Percentiles rank a stretch among this genome's conserved stretches.
phyloP scores from a whole-genome alignment of 169 alveolate species.

The Plasmodium coatneyi region DNA sequence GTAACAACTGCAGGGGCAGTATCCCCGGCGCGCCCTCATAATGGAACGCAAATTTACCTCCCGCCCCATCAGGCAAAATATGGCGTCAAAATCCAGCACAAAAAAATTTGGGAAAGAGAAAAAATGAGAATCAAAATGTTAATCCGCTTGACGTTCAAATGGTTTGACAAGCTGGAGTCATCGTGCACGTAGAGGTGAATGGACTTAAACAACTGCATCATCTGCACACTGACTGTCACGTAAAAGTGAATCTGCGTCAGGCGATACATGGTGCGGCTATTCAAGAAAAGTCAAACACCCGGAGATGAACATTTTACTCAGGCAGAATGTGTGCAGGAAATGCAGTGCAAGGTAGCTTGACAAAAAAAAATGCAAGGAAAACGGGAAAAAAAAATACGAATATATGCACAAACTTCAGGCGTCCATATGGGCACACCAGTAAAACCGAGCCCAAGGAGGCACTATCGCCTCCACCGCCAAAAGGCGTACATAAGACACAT shows the following conservation, averaged over 20 bases:
- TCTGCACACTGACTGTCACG: conserved; percentile 30
- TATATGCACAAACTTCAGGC: background rate
- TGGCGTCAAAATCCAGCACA: too few relatives aligned
- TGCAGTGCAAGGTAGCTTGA: background rate
- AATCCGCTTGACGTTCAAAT: conserved; percentile 29
- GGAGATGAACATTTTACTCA: too few relatives aligned
- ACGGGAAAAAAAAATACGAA: background rate
- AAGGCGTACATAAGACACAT: background rate
- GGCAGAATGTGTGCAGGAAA: background rate
- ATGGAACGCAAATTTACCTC: background rate
- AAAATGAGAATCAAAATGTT: conserved; percentile 29
- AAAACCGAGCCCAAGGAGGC: background rate
- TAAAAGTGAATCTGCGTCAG: conserved; percentile 56
- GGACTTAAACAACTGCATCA: conserved; percentile 57
- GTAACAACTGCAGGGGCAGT: background rate
- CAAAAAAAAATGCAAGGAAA: background rate
- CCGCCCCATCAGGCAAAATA: background rate
- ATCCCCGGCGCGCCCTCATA: too few relatives aligned
- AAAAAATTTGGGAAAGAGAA: conserved; percentile 49
- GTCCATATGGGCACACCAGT: background rate
- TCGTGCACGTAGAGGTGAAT: conserved; percentile 55
- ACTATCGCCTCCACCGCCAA: background rate
- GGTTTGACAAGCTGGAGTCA: conserved; percentile 27
- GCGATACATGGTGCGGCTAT: conserved; percentile 11
- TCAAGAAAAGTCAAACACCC: conserved; percentile 16